Conservation (phyloP, 2,329 filamentous ascomycete species). For the Colletotrichum cordylinicola region DNA sequence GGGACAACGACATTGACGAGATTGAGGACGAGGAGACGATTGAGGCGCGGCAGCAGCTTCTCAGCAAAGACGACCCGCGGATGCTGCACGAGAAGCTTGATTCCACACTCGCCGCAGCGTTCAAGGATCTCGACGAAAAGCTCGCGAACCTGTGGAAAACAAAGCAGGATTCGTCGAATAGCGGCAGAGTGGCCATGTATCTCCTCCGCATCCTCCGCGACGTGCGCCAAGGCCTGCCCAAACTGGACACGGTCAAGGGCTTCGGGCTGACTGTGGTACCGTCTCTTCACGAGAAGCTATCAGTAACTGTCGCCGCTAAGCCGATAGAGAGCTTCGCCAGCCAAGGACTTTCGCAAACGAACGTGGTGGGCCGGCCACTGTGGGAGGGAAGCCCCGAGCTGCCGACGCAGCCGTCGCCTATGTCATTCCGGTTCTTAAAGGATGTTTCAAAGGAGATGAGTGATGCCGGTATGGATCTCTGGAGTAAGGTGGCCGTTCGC, state of each 20-base stretch:
- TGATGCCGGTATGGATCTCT: constrained; percentile 76
- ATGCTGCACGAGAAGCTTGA: constrained; percentile 66
- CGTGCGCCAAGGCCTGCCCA: constrained; percentile 70
- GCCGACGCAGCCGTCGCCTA: constrained; percentile 80
- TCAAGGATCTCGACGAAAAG: constrained; percentile 62
- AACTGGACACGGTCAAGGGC: constrained; percentile 49
- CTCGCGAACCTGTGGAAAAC: constrained; percentile 56
- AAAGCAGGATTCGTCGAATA: constrained; percentile 49
- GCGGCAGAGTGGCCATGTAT: constrained; percentile 65
- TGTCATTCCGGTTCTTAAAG: constrained; percentile 74
- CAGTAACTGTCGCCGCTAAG: constrained; percentile 52
- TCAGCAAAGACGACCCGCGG: constrained; percentile 76
- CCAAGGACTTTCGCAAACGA: constrained; percentile 47
- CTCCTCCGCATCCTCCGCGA: constrained; percentile 77
- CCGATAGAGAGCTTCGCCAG: constrained; percentile 54
- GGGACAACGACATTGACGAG: constrained; percentile 78
- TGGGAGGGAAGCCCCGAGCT: constrained; percentile 81
- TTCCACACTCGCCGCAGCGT: constrained; percentile 59
- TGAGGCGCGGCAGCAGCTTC: constrained; percentile 67
- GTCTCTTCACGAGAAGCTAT: constrained; percentile 68
- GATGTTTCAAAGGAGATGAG: constrained; percentile 72
- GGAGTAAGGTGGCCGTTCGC: constrained; percentile 73
- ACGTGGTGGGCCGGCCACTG: constrained; percentile 67
- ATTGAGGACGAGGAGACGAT: constrained; percentile 77
- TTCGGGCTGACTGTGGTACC: constrained; percentile 70